These are phyloP conservation scores for Kluyveromyces marxianus DNA, from an alignment of 1,139 yeast species.

Conservation along the genomic window DNA sequence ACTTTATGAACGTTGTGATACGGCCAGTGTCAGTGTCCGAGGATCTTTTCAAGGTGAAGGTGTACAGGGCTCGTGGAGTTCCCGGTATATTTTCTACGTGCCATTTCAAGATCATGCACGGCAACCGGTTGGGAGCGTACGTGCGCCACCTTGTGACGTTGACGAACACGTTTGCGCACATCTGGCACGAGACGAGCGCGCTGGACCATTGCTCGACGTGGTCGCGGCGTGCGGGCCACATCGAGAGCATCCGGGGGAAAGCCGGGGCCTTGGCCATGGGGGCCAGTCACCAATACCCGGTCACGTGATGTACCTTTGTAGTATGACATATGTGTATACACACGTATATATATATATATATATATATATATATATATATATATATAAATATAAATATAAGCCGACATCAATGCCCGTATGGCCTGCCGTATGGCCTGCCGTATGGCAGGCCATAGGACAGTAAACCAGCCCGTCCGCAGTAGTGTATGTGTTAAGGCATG, in stretches of 20 bases:
- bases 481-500: too few relatives aligned
- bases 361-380: too few relatives aligned
- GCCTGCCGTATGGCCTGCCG: too few relatives aligned
- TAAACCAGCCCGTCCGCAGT: too few relatives aligned
- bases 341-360: too few relatives aligned
- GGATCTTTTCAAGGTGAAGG: constrained; percentile 49
- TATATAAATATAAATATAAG: too few relatives aligned
- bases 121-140: constrained; percentile 50
- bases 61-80: constrained; percentile 58
- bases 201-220: constrained; percentile 20
- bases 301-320: neutral
- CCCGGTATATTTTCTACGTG: constrained; percentile 74
- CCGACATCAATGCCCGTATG: too few relatives aligned
- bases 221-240: constrained; percentile 12
- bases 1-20: constrained; percentile 71
- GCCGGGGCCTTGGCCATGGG: neutral
- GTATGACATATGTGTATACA: too few relatives aligned
- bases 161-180: constrained; percentile 66
- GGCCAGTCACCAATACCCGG: neutral
- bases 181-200: constrained; percentile 47
- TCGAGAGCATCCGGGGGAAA: constrained; percentile 2
- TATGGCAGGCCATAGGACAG: too few relatives aligned
- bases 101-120: constrained; percentile 63
- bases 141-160: constrained; percentile 60
- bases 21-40: constrained; percentile 43